A percentile compares a stretch with the other conserved stretches of the same genome.
phyloP scores from a whole-genome alignment of 495 filamentous ascomycete genomes.

The Neurospora intermedia region DNA sequence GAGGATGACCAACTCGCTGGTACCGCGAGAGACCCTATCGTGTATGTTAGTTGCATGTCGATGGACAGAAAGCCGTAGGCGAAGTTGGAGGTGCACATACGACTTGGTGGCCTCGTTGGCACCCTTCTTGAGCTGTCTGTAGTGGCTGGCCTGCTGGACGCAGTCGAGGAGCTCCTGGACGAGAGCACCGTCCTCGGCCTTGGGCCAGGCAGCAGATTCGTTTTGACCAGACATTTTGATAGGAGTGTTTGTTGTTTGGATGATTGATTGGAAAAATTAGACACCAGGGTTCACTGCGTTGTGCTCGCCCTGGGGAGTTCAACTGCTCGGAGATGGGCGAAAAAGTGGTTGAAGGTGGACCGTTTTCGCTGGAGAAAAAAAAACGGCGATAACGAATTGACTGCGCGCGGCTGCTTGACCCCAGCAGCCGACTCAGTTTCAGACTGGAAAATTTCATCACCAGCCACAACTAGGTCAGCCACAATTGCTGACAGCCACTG shows the following conservation, averaged over 20 bases:
- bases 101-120: constrained; percentile 68
- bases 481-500: not conserved
- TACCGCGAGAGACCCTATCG: constrained; percentile 64
- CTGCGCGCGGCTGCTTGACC: not conserved
- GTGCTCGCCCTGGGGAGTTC: constrained; percentile 18
- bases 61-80: no score
- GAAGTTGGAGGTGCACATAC: constrained; percentile 3
- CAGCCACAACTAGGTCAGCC: not conserved
- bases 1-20: constrained; percentile 76
- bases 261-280: not conserved
- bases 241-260: not conserved
- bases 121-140: constrained; percentile 83
- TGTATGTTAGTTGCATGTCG: not conserved
- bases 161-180: constrained; percentile 74
- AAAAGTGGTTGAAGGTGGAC: constrained; percentile 1
- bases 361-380: not conserved
- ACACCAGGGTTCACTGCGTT: constrained; percentile 24
- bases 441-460: not conserved
- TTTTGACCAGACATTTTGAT: constrained; percentile 38
- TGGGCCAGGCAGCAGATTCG: constrained; percentile 66
- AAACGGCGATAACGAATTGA: not conserved
- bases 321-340: not conserved
- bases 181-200: constrained; percentile 68
- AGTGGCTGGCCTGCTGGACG: constrained; percentile 76
- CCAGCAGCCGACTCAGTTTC: not conserved